These are phyloP conservation scores for Neonectria magnoliae DNA, from an alignment of 2,329 filamentous ascomycete species.

Conservation along the genomic window DNA sequence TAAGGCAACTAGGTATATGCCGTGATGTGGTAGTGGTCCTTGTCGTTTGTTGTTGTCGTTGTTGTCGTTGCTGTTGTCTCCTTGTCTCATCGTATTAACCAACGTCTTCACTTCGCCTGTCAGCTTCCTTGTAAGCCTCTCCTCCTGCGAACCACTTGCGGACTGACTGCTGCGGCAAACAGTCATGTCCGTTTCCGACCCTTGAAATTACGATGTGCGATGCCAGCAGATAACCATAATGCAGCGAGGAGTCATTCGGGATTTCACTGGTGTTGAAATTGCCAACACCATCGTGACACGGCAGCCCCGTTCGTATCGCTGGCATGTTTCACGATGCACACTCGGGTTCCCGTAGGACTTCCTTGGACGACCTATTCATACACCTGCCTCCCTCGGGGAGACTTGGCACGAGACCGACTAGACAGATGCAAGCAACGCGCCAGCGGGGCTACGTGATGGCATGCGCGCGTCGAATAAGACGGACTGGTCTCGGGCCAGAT, in stretches of 20 bases:
- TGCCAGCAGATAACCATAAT: slow-evolving; percentile 39
- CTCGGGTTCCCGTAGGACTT: slow-evolving; percentile 1
- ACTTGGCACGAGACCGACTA: slow-evolving; percentile 17
- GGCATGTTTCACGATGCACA: slow-evolving; percentile 37
- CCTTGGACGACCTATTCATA: slow-evolving; percentile 1
- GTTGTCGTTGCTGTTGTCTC: not conserved
- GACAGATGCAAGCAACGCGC: slow-evolving; percentile 2
- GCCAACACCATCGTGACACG: slow-evolving; percentile 38
- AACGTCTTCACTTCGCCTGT: not conserved
- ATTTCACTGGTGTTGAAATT: slow-evolving; percentile 37
- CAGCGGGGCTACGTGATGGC: slow-evolving; percentile 16
- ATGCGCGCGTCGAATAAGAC: slow-evolving; percentile 21
- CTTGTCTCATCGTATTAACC: not conserved
- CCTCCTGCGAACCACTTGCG: slow-evolving; percentile 17
- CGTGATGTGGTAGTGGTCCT: slow-evolving; percentile 6
- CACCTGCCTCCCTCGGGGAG: slow-evolving; percentile 11
- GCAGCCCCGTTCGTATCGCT: slow-evolving; percentile 37
- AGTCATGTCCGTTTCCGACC: slow-evolving; percentile 21
- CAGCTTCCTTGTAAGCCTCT: not conserved
- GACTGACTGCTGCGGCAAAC: slow-evolving; percentile 5
- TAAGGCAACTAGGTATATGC: not conserved
- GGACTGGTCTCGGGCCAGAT: slow-evolving; percentile 26
- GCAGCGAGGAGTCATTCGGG: slow-evolving; percentile 42
- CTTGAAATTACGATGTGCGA: slow-evolving; percentile 28
- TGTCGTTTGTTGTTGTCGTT: not conserved